These are phyloP conservation scores for Baudoinia panamericana DNA, from an alignment of 495 filamentous ascomycete genomes.

Conservation along the genomic window DNA sequence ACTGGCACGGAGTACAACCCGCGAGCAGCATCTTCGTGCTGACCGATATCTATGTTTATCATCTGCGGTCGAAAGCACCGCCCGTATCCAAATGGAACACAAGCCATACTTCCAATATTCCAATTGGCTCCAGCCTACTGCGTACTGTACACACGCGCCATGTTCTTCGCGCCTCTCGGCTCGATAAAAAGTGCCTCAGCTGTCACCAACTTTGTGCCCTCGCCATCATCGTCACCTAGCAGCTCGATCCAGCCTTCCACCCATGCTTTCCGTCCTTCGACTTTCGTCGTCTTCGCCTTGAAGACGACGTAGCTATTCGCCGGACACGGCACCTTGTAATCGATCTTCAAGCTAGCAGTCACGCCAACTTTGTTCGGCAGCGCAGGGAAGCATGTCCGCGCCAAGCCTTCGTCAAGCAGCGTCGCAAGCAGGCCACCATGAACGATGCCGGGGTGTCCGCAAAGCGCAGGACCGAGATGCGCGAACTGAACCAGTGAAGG, in stretches of 20 bases:
- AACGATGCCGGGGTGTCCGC: conserved; percentile 82
- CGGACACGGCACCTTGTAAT: conserved; percentile 68
- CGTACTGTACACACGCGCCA: conserved; percentile 17
- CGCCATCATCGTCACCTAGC: conserved; percentile 30
- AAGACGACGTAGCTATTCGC: conserved; percentile 70
- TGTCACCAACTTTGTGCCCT: conserved; percentile 49
- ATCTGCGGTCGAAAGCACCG: too few species aligned
- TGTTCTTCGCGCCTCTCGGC: conserved; percentile 66
- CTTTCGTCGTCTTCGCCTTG: conserved; percentile 67
- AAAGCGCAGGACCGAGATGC: conserved; percentile 71
- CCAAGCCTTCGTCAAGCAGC: conserved; percentile 81
- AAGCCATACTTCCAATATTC: too few species aligned
- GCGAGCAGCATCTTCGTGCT: too few species aligned
- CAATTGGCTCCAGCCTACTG: too few species aligned
- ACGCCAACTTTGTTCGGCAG: conserved; percentile 80
- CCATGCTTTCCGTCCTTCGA: conserved; percentile 94
- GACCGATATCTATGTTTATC: too few species aligned
- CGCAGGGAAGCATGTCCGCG: conserved; percentile 79
- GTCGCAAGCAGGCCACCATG: conserved; percentile 89
- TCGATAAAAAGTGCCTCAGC: conserved; percentile 82
- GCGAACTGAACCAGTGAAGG: conserved; percentile 52
- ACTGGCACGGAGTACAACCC: too few species aligned
- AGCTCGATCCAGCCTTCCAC: conserved; percentile 85
- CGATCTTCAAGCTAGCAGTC: conserved; percentile 82
- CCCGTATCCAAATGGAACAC: too few species aligned